Evolutionary conservation across 1,284 basidiomycete species (phyloP).

Genomic region (Ustilago hordei): DNA sequence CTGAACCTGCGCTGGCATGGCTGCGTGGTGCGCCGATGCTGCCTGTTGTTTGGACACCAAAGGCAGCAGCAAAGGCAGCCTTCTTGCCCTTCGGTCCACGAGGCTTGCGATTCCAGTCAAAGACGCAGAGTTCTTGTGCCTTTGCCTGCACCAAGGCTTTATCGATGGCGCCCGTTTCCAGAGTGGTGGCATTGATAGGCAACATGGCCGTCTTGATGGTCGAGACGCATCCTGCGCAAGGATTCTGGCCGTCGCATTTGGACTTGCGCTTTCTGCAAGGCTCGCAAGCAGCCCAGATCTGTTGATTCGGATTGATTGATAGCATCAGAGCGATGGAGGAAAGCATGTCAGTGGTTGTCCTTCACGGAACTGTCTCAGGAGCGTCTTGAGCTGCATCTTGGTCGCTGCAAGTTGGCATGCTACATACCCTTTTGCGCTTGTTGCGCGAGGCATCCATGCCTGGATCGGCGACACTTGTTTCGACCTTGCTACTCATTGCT

Average conservation of each 20-base stretch:
- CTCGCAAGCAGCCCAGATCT: slow-evolving; percentile 63
- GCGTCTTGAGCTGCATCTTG: not conserved
- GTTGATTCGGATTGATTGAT: not conserved
- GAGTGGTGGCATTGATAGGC: slow-evolving; percentile 34
- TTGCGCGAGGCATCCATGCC: slow-evolving; percentile 31
- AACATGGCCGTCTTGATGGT: slow-evolving; percentile 50
- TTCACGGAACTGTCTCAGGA: not conserved
- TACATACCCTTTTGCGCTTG: slow-evolving; percentile 48
- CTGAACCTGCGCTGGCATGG: slow-evolving; percentile 42
- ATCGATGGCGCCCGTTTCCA: slow-evolving; percentile 32
- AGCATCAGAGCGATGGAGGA: not conserved
- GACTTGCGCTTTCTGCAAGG: slow-evolving; percentile 58
- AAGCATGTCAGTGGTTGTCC: not conserved
- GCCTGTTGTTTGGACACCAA: slow-evolving; percentile 27
- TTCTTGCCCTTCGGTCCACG: slow-evolving; percentile 59
- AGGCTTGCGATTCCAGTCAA: slow-evolving; percentile 61
- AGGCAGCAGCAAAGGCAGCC: slow-evolving; percentile 43
- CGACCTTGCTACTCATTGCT: slow-evolving; percentile 32
- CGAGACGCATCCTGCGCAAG: slow-evolving; percentile 52
- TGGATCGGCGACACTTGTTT: slow-evolving; percentile 14
- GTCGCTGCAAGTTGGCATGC: too few species aligned
- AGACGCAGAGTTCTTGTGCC: slow-evolving; percentile 53
- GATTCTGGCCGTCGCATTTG: slow-evolving; percentile 55
- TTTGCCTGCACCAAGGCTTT: slow-evolving; percentile 31
- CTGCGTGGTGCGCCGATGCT: slow-evolving; percentile 45